phyloP scores from a whole-genome alignment of 2,329 filamentous ascomycete genomes.

The Colletotrichum coccodes region DNA sequence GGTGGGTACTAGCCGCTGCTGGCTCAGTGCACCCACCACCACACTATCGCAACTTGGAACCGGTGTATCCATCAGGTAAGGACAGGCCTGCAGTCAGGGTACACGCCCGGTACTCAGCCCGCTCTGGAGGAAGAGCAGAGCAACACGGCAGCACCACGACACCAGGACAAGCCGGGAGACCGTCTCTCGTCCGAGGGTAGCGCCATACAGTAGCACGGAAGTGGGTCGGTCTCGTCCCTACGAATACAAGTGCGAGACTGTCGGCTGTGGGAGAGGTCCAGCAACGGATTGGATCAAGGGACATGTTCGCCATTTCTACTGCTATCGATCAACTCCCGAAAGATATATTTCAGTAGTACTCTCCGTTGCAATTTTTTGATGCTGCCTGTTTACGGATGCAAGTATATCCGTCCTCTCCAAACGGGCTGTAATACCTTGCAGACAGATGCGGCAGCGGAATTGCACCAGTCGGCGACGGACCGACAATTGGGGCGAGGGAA shows the following conservation, averaged over 20 bases:
- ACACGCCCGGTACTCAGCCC: slow-evolving; percentile 11
- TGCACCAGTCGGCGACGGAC: slow-evolving; percentile 13
- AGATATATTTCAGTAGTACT: neutral
- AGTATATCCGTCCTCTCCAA: neutral
- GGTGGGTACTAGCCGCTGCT: slow-evolving; percentile 24
- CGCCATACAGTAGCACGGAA: slow-evolving; percentile 17
- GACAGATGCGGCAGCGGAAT: slow-evolving; percentile 10
- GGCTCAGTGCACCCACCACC: slow-evolving; percentile 16
- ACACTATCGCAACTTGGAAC: slow-evolving; percentile 4
- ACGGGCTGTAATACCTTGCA: slow-evolving; percentile 8
- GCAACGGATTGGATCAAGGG: neutral
- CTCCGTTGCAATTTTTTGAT: neutral
- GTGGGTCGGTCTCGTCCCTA: slow-evolving; percentile 23
- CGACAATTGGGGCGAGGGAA: slow-evolving; percentile 20
- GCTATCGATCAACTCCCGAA: neutral
- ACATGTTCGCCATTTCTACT: neutral
- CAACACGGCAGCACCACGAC: neutral
- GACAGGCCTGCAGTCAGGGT: slow-evolving; percentile 8
- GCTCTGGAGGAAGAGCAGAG: neutral
- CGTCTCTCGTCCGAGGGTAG: slow-evolving; percentile 20
- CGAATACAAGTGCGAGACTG: slow-evolving; percentile 11
- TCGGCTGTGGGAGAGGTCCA: slow-evolving; percentile 4
- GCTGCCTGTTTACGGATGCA: slow-evolving; percentile 1
- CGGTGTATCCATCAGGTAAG: slow-evolving; percentile 13
- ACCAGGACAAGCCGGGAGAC: slow-evolving; percentile 18